A percentile compares a stretch with the other conserved stretches of the same genome.
These are phyloP conservation scores for Chondrostereum purpureum DNA, from an alignment of 1,284 basidiomycete genomes.

Conservation along the genomic window DNA sequence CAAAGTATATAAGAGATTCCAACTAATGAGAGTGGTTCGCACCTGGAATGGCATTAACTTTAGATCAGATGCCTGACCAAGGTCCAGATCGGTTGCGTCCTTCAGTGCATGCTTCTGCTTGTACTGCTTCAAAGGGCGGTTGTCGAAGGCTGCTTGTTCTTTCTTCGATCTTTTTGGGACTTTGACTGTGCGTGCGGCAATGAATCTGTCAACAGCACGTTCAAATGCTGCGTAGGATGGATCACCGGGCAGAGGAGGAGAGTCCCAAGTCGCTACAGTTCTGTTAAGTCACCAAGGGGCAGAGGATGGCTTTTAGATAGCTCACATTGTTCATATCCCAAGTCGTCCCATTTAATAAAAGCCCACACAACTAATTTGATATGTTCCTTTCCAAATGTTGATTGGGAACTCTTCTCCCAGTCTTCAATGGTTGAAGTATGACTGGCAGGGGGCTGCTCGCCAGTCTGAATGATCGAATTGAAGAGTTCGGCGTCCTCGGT, in stretches of 20 bases:
- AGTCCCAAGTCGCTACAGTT: slow-evolving; percentile 79
- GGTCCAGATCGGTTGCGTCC: slow-evolving; percentile 45
- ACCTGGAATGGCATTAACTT: slow-evolving; percentile 86
- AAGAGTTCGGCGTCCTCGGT: slow-evolving; percentile 12
- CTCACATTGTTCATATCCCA: slow-evolving; percentile 84
- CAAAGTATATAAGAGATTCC: too few species aligned
- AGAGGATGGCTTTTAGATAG: slow-evolving; percentile 6
- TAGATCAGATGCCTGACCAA: slow-evolving; percentile 56
- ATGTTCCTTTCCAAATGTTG: slow-evolving; percentile 41
- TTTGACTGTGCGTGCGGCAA: slow-evolving; percentile 56
- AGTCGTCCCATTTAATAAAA: slow-evolving; percentile 86
- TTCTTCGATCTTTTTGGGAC: slow-evolving; percentile 46
- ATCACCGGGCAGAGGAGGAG: slow-evolving; percentile 63
- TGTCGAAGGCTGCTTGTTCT: slow-evolving; percentile 34
- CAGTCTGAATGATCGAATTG: slow-evolving; percentile 39
- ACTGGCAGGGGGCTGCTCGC: slow-evolving; percentile 48
- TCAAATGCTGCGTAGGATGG: slow-evolving; percentile 58
- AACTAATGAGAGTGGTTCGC: slow-evolving; percentile 10
- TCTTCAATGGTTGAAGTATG: slow-evolving; percentile 50
- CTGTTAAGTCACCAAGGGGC: slow-evolving; percentile 9
- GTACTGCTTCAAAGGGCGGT: slow-evolving; percentile 42
- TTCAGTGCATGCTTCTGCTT: slow-evolving; percentile 37
- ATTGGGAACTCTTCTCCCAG: slow-evolving; percentile 45
- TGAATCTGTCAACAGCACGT: slow-evolving; percentile 58
- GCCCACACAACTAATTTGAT: slow-evolving; percentile 65